Base-by-base conservation (phyloP, 1,139 yeast genomes). In the Hemisphaericaspora xylanilytica region DNA sequence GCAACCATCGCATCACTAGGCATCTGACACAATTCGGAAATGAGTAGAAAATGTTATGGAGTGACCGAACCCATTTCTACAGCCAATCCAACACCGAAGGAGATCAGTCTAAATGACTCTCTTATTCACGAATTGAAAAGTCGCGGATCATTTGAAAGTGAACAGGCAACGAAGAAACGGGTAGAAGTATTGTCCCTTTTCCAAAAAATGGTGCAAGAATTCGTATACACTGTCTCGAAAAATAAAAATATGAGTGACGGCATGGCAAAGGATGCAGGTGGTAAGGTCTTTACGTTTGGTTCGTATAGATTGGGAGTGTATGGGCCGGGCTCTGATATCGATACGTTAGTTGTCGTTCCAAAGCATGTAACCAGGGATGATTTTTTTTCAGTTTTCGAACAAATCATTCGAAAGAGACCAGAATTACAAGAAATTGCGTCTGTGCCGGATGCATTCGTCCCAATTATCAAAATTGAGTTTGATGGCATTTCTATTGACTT, bases 301-400 rank as follows among this genome's bases (percentile, higher is more conserved):
- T 90, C 97, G 0, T 92, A 90, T 55, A 72, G 96, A 45, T 66
- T 92, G 33, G 98, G 98, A 2, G 98, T 92, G 6, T 88, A 90
- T 63, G 97, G 98, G 0, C 98, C 98, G 0, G 97, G 98, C 0
- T 86, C 96, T 0, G 99, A 92, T 81, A 92, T 92, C 43, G 99
- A 92, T 67, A 87, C 98, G 0, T 66, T 92, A 33, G 86, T 94
- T 9, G 97, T 92, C 14, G 97, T 86, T 5, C 99, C 99, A 2
- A 90, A 90, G 51, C 97, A 92, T 60, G 95, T 92, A n/a, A 72
- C 85, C 0, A 73, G 97, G 46, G 88, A 84, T 15, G 95, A 90
- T 60, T 94, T 92, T 56, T 94, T 92, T 56, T 76, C 73, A 1
- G 88, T 85, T 0, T 89, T 92, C 62, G 85, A 73, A 29, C 73